Base-by-base conservation (phyloP, 2,329 filamentous ascomycete species). In the Beauveria caledonica region DNA sequence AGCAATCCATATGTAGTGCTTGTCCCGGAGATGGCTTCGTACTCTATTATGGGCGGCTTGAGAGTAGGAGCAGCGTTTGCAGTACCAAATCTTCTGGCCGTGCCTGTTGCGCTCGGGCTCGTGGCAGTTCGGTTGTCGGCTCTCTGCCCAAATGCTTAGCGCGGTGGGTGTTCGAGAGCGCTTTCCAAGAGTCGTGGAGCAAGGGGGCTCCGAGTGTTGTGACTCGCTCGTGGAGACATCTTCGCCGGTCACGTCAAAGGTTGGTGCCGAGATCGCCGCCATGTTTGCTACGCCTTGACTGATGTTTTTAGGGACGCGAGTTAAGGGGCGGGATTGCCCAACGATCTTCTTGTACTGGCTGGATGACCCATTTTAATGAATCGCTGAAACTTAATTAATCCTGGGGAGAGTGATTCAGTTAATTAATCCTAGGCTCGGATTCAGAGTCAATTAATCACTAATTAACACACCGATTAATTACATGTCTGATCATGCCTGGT, bases 311-410 rank as follows among this genome's bases (percentile, higher is more conserved):
- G 45, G 23, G 45, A n/a, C 45, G 23, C 23, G 17, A 27, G 45
- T 27, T 49, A 49, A 49, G 23, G 45, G 45, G 45, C 45, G 23
- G 45, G 29, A 27, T 25, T 19, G 45, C 45, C 45, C 25, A 49
- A 49, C 29, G 23, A 49, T 49, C 23, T 49, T 49, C 23, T 27
- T 49, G 45, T 5, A 27, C 45, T 49, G 23, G 7, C 45, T n/a
- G 23, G 23, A 52, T 36, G 36, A 17, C 27, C 55, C 44, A 49
- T 44, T 36, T 57, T 57, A 57, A 48, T 57, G 40, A 58, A 36
- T 58, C 44, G 55, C 33, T 49, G 55, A 58, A 58, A 48, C 55
- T 58, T 58, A 49, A 58, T 58, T 58, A 58, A 58, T 58, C 55
- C 54, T 58, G 29, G 55, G 15, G 29, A 49, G 55, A 21, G 27